A percentile compares a stretch with the other conserved stretches of the same genome.
These are phyloP conservation scores for Gonapodya prolifera DNA, from an alignment of 192 early-diverging fungal genomes.

Conservation along the genomic window DNA sequence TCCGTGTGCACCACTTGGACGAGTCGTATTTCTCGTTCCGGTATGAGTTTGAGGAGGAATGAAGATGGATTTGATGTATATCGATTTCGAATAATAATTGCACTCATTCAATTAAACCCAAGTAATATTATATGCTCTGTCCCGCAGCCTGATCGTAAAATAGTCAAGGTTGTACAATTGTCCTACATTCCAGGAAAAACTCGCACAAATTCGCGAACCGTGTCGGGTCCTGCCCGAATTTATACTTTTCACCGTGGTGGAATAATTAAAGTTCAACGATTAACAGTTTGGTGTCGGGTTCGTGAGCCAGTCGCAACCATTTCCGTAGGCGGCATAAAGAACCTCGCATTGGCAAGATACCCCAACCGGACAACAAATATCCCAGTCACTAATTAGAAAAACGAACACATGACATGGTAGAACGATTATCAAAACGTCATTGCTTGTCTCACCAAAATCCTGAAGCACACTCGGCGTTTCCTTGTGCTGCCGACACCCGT, in stretches of 20 bases:
- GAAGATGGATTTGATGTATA: background rate
- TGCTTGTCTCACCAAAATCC: background rate
- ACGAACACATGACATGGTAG: too few relatives aligned
- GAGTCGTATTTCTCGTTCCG: conserved; percentile 86
- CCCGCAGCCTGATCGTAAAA: too few relatives aligned
- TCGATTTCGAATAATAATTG: background rate
- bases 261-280: background rate
- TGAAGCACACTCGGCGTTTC: background rate
- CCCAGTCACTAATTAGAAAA: background rate
- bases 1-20: conserved; percentile 93
- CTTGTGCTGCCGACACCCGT: background rate
- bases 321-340: background rate
- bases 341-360: background rate
- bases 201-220: too few relatives aligned
- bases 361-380: background rate
- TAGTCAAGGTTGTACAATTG: too few relatives aligned
- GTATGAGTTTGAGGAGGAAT: background rate
- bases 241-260: background rate
- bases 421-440: too few relatives aligned
- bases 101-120: background rate
- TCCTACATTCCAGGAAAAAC: too few relatives aligned
- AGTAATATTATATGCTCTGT: too few relatives aligned
- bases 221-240: background rate
- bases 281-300: background rate
- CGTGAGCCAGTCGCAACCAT: background rate